Percentiles rank a stretch among this genome's conserved stretches.
These are phyloP conservation scores for Globisporangium paddicum DNA, from an alignment of 352 stramenopile species.

Conservation along the genomic window DNA sequence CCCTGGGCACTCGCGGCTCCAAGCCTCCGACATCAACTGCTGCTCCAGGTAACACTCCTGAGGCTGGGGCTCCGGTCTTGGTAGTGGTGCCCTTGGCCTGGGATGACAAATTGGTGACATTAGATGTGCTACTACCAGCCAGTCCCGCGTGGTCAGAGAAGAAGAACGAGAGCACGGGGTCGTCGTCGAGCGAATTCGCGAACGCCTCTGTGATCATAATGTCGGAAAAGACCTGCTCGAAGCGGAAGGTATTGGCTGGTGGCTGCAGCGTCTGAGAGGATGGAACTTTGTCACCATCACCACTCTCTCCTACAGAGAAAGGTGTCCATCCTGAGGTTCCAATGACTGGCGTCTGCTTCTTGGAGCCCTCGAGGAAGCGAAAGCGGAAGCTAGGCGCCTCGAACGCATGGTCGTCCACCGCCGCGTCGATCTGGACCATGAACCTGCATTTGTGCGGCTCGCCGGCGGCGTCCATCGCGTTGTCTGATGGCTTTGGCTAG, in stretches of 20 bases:
- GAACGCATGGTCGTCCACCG: slow-evolving; percentile 32
- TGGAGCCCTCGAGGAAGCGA: slow-evolving; percentile 59
- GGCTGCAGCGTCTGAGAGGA: background rate
- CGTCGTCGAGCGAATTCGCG: slow-evolving; percentile 37
- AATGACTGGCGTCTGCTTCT: slow-evolving; percentile 44
- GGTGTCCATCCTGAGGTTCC: slow-evolving; percentile 28
- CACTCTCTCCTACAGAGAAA: slow-evolving; percentile 5
- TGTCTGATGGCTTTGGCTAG: background rate
- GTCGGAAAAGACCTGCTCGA: slow-evolving; percentile 42
- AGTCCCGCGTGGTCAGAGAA: slow-evolving; percentile 43
- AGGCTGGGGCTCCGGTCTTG: slow-evolving; percentile 7
- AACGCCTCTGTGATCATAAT: slow-evolving; percentile 46
- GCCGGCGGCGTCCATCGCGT: slow-evolving; percentile 1
- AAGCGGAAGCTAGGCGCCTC: slow-evolving; percentile 60
- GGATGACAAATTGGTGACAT: slow-evolving; percentile 1
- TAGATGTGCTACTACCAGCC: slow-evolving; percentile 10
- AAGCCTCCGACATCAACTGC: background rate
- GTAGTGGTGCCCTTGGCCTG: slow-evolving; percentile 20
- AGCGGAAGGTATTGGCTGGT: slow-evolving; percentile 24
- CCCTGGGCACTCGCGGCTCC: slow-evolving; percentile 17
- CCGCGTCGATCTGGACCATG: slow-evolving; percentile 54
- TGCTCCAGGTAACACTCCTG: slow-evolving; percentile 5
- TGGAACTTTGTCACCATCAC: background rate
- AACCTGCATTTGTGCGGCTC: slow-evolving; percentile 46
- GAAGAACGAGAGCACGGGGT: slow-evolving; percentile 64